Evolutionary conservation across 257 asterid genomes (phyloP), one percentile per base, ranked within the genome.

Genomic region (Vinca minor): DNA sequence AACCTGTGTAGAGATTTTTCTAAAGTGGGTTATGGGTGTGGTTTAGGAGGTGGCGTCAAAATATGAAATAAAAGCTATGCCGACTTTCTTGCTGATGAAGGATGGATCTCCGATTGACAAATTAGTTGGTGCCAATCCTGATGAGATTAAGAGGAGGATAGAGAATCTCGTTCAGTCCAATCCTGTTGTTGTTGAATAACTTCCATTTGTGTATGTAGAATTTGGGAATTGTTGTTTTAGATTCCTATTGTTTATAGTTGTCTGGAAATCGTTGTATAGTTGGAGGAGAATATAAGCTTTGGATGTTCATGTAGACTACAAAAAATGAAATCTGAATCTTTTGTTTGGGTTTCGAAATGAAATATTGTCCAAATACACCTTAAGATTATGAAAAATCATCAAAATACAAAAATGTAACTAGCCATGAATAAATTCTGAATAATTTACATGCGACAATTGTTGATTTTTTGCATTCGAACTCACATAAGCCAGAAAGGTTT

Each of bases 121-220:
- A 69, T 13, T 72, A 8, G 77, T 76, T 2, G 81, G 81, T 32
- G 81, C 81, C 35, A 72, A 76, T 60, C 78, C 75, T 12, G 75
- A 69, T 10, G 81, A 69, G 55, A 29, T 76, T 25, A 72, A 31
- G 70, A 72, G 21, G 44, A 56, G 75, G 65, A 53, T 72, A 2
- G 73, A 62, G 47, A 64, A 47, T 31, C 73, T 76, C 35, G 29
- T 48, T 36, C 50, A 44, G 53, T 46, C 54, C 38, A 15, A 29
- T 62, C 46, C 47, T 14, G 57, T 17, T 32, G 25, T 1, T 7
- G 28, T 38, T 23, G 52, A 47, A 13, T 45, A 47, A 26, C 17
- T 31, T 34, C 17, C 49, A 17, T 44, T 31, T 15, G 2, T n/a
- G 2, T 32, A 26, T 29, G n/a, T n/a, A n/a, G n/a, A n/a, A n/a